Evolutionary conservation across 768 basidiomycete genomes (phyloP).

Genomic region (Hirschioporus abietinus): DNA sequence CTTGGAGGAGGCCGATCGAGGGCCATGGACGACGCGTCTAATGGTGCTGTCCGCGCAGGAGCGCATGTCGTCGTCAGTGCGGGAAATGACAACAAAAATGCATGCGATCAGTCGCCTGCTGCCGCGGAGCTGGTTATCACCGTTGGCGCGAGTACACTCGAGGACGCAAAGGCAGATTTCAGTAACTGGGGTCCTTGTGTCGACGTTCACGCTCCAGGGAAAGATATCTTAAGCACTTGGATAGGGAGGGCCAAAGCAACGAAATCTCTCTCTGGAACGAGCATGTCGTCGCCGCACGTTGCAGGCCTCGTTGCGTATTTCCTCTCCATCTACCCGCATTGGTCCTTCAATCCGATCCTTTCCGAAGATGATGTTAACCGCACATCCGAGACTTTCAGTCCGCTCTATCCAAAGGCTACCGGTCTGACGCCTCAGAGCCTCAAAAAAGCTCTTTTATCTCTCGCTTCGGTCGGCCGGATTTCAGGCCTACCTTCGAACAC

Average conservation of each 20-base stretch:
- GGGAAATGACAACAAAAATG: constrained; percentile 79
- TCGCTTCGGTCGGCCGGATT: constrained; percentile 52
- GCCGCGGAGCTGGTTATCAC: constrained; percentile 86
- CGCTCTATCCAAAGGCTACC: constrained; percentile 21
- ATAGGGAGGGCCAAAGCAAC: constrained; percentile 55
- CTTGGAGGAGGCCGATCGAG: constrained; percentile 92
- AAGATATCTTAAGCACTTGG: constrained; percentile 85
- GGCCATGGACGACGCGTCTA: constrained; percentile 78
- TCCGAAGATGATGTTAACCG: neutral
- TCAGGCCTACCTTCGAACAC: constrained; percentile 43
- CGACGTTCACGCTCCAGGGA: constrained; percentile 82
- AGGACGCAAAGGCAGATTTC: constrained; percentile 82
- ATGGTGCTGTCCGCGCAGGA: constrained; percentile 76
- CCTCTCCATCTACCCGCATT: constrained; percentile 78
- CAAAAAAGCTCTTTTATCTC: constrained; percentile 64
- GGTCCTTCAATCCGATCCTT: constrained; percentile 48
- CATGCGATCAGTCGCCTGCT: constrained; percentile 91
- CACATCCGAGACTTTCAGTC: neutral
- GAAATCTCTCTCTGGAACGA: constrained; percentile 73
- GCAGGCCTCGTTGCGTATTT: constrained; percentile 90
- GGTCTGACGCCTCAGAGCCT: constrained; percentile 63
- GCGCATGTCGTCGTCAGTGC: constrained; percentile 97
- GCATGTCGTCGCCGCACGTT: constrained; percentile 92
- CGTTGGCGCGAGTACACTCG: constrained; percentile 85
- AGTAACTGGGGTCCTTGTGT: constrained; percentile 93